phyloP scores from a whole-genome alignment of 805 yeast genomes.

The Yarrowia sp. region DNA sequence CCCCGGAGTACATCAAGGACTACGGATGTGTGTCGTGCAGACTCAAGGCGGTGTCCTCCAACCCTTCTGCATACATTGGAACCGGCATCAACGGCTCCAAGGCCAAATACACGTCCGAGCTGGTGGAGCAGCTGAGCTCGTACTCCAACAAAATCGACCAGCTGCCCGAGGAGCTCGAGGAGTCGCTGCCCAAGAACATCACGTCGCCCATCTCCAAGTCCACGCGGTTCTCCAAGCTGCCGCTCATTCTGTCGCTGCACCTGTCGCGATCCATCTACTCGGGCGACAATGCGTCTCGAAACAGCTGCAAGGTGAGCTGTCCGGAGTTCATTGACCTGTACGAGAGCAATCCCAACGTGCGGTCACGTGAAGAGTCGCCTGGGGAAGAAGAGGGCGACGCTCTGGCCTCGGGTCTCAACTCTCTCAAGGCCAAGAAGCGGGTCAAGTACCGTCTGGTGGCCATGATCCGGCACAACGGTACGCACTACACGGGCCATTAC shows the following conservation, averaged over 20 bases:
- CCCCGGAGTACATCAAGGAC: slow-evolving; percentile 78
- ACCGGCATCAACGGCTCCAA: slow-evolving; percentile 48
- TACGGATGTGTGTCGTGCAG: slow-evolving; percentile 76
- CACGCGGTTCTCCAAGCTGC: slow-evolving; percentile 67
- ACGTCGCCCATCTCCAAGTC: slow-evolving; percentile 73
- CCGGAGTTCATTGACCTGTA: slow-evolving; percentile 60
- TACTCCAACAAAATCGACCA: slow-evolving; percentile 58
- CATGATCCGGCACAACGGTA: slow-evolving; percentile 83
- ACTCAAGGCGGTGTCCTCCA: slow-evolving; percentile 46
- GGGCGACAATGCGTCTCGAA: slow-evolving; percentile 71
- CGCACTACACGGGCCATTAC: slow-evolving; percentile 88
- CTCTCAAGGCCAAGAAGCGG: slow-evolving; percentile 34
- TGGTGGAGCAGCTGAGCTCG: slow-evolving; percentile 51
- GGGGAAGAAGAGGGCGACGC: slow-evolving; percentile 49
- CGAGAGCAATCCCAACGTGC: slow-evolving; percentile 41
- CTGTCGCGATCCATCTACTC: slow-evolving; percentile 81
- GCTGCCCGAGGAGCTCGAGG: slow-evolving; percentile 55
- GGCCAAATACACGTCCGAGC: slow-evolving; percentile 45
- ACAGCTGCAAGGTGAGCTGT: slow-evolving; percentile 73
- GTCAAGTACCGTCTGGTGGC: slow-evolving; percentile 69
- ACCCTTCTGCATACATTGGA: slow-evolving; percentile 36
- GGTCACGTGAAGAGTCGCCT: slow-evolving; percentile 43
- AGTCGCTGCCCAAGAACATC: slow-evolving; percentile 53
- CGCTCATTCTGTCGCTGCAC: slow-evolving; percentile 78
- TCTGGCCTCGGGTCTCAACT: slow-evolving; percentile 3